Evolutionary conservation across 2,329 filamentous ascomycete genomes (phyloP), one percentile per base, ranked within the genome.

Genomic region (Claviceps sp.): DNA sequence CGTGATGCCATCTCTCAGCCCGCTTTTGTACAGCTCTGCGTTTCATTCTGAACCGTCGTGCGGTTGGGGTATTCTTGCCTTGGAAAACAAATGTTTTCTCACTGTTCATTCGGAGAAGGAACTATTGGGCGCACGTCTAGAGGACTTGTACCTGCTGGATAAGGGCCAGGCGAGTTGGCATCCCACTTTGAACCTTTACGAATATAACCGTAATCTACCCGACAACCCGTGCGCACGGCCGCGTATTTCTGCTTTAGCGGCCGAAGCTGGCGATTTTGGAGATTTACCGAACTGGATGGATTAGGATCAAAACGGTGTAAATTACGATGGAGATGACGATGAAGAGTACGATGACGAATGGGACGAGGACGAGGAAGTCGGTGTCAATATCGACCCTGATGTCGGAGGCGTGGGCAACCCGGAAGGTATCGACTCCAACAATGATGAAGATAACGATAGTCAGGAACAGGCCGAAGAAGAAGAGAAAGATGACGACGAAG

Each of bases 61-160:
- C 49, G 75, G 72, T 1, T 79, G 76, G 76, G 74, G 75, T 7
- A 66, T 77, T 9, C 60, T 77, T 41, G 66, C 72, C 6, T 58
- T 79, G 6, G 68, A 70, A 0, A 65, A 69, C 38, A 68, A 64
- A 49, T 68, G 65, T 53, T 78, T 78, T 56, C 59, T 71, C 47
- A 55, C 57, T 3, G 69, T 70, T 34, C 54, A 60, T 18, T 61
- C 61, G 20, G 54, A 61, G n/a, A 61, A 65, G 50, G 63, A 69
- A 36, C 56, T 70, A 20, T 56, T 69, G 40, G 67, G 67, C 16
- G 45, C 62, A 13, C 51, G 59, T 5, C 43, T 56, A 11, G 52
- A 38, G 26, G 52, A 56, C 41, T 49, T 61, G 18, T 56, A 58
- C 26, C 41, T 55, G 44, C 43, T 62, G 18, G 52, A 55, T 11